Percentiles rank a stretch among this genome's conserved stretches.
Conservation (phyloP, 2,329 filamentous ascomycete species). For the Thyridium curvatum region DNA sequence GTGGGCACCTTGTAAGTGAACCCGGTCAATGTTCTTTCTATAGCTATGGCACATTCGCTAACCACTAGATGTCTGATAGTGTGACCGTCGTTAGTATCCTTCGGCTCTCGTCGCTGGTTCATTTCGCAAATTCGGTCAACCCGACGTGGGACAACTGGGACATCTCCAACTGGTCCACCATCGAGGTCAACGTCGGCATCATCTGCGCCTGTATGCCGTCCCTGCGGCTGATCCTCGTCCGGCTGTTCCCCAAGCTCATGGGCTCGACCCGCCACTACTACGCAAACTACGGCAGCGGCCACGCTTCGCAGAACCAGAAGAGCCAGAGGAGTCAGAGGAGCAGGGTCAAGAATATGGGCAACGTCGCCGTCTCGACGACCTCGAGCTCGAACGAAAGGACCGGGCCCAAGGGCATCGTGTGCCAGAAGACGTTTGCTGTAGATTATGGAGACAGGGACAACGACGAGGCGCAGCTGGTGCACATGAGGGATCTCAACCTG, state of each 20-base stretch:
- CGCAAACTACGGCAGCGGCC: no score
- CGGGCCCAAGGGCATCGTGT: no score
- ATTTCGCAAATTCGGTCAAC: constrained; percentile 17
- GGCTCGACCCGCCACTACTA: constrained; percentile 4
- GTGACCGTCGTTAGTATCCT: constrained; percentile 19
- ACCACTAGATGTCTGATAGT: not conserved
- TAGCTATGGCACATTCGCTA: no score
- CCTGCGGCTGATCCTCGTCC: constrained; percentile 19
- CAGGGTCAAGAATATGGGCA: no score
- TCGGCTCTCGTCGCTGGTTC: constrained; percentile 9
- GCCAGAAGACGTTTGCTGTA: no score
- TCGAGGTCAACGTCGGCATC: constrained; percentile 26
- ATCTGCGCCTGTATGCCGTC: constrained; percentile 26
- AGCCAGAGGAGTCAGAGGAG: no score
- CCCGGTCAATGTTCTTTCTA: not conserved
- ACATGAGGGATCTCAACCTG: no score
- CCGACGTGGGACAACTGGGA: constrained; percentile 21
- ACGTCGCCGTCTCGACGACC: no score
- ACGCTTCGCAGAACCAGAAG: no score
- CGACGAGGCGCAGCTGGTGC: no score
- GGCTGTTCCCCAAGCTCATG: constrained; percentile 16
- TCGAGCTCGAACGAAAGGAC: no score
- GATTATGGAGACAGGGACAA: no score
- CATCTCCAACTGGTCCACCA: constrained; percentile 24
- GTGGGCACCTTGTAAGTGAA: constrained; percentile 27